These are phyloP conservation scores for Chlamydomonas schloesseri DNA, from an alignment of 139 green algal genomes.

Conservation along the genomic window DNA sequence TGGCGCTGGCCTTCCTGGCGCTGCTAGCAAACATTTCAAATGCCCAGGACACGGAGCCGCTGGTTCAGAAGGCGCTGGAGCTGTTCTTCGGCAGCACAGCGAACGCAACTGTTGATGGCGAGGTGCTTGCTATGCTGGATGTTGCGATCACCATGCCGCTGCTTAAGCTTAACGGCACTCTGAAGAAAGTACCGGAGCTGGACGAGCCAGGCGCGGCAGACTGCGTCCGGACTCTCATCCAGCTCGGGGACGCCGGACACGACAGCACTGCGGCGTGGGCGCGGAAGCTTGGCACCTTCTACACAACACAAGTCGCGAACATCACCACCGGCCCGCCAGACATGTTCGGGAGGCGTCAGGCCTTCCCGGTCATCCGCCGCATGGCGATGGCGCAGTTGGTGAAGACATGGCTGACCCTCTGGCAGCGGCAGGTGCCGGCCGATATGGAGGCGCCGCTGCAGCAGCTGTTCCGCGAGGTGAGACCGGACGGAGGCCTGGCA, in stretches of 20 bases:
- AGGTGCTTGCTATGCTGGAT: conserved; percentile 7
- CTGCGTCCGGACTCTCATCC: neutral
- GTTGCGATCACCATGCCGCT: neutral
- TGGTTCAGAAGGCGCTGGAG: neutral
- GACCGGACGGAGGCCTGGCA: neutral
- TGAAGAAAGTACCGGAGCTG: neutral
- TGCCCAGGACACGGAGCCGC: neutral
- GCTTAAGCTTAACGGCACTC: neutral
- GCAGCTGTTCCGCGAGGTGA: conserved; percentile 22
- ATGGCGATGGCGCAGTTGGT: conserved; percentile 33
- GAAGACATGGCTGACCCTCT: conserved; percentile 22
- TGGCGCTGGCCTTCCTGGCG: too few species aligned
- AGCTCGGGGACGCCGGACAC: neutral
- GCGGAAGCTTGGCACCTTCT: neutral
- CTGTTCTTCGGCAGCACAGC: neutral
- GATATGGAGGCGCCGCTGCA: neutral
- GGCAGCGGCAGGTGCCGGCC: neutral
- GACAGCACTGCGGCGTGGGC: neutral
- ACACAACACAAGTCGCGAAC: conserved; percentile 2
- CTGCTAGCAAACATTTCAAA: too few species aligned
- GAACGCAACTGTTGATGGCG: neutral
- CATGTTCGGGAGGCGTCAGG: conserved; percentile 1
- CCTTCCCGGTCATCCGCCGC: conserved; percentile 13
- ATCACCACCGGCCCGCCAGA: neutral
- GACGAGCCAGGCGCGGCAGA: conserved; percentile 20